phyloP scores from a whole-genome alignment of 768 basidiomycete genomes.

The Boletus rubescentipes region DNA sequence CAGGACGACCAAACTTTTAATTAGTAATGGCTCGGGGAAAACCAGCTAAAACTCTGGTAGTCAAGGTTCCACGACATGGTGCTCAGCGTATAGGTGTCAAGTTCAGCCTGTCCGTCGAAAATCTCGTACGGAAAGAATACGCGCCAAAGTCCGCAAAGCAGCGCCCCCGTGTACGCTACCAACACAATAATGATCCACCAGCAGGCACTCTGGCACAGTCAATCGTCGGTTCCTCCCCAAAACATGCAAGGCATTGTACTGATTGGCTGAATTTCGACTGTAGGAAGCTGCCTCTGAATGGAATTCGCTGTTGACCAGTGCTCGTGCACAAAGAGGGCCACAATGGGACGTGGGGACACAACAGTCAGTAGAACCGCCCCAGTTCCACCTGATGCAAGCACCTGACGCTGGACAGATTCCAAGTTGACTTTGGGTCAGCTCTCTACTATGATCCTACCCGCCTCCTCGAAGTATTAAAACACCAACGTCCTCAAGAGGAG shows the following conservation, averaged over 20 bases:
- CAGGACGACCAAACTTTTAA: background rate
- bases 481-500: slow-evolving; percentile 30
- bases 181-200: slow-evolving; percentile 56
- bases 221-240: slow-evolving; percentile 48
- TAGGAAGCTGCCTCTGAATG: slow-evolving; percentile 81
- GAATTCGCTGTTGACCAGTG: slow-evolving; percentile 78
- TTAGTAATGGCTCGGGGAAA: slow-evolving; percentile 38
- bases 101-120: slow-evolving; percentile 57
- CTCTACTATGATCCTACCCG: slow-evolving; percentile 72
- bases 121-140: slow-evolving; percentile 48
- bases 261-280: background rate
- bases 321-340: slow-evolving; percentile 78
- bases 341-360: slow-evolving; percentile 89
- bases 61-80: slow-evolving; percentile 73
- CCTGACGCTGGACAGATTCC: slow-evolving; percentile 48
- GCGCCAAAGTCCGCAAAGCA: slow-evolving; percentile 49
- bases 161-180: slow-evolving; percentile 37
- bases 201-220: slow-evolving; percentile 51
- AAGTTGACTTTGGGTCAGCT: slow-evolving; percentile 70
- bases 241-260: background rate
- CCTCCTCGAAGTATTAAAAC: slow-evolving; percentile 52
- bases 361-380: slow-evolving; percentile 50
- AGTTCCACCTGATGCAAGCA: background rate
- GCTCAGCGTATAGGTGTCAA: slow-evolving; percentile 70
- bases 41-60: slow-evolving; percentile 53